Conservation (phyloP, 83 land plant genomes). For the Diphasiastrum complanatum region DNA sequence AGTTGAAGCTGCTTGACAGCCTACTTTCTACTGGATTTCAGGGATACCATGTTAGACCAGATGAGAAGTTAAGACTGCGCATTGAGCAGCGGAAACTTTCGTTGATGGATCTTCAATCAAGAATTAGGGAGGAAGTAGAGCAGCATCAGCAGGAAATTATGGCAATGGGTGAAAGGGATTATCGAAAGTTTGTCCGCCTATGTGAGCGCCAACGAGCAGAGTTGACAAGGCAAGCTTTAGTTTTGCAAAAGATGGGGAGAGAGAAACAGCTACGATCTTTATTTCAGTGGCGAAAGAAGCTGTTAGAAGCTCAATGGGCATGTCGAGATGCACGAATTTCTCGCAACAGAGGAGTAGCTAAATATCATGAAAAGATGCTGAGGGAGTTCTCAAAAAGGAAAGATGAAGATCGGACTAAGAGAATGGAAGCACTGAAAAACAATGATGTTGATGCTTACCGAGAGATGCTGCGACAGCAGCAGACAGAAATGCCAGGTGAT, state of each 20-base stretch:
- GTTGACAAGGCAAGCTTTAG: slow-evolving; percentile 69
- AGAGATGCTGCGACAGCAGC: slow-evolving; percentile 89
- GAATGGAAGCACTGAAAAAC: slow-evolving; percentile 99
- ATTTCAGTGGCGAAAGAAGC: slow-evolving; percentile 91
- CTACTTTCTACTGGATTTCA: slow-evolving; percentile 59
- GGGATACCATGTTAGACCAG: slow-evolving; percentile 70
- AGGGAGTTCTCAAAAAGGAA: slow-evolving; percentile 91
- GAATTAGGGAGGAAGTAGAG: slow-evolving; percentile 81
- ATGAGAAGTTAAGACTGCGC: slow-evolving; percentile 68
- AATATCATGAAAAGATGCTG: slow-evolving; percentile 93
- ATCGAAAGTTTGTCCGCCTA: slow-evolving; percentile 81
- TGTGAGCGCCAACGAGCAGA: slow-evolving; percentile 94
- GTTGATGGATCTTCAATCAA: slow-evolving; percentile 70
- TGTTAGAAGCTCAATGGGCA: slow-evolving; percentile 95
- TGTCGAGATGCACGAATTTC: slow-evolving; percentile 92
- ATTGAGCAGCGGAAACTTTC: slow-evolving; percentile 85
- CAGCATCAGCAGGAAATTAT: slow-evolving; percentile 96
- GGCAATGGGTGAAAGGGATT: slow-evolving; percentile 94
- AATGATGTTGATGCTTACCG: slow-evolving; percentile 98
- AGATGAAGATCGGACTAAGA: slow-evolving; percentile 86
- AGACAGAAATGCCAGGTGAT: slow-evolving; percentile 87
- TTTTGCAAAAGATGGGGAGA: slow-evolving; percentile 59
- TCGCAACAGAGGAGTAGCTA: slow-evolving; percentile 91
- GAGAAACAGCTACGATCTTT: slow-evolving; percentile 84
- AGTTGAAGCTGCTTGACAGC: slow-evolving; percentile 57